Conservation (phyloP, 164 flowering plant species). For the Taxillus chinensis region DNA sequence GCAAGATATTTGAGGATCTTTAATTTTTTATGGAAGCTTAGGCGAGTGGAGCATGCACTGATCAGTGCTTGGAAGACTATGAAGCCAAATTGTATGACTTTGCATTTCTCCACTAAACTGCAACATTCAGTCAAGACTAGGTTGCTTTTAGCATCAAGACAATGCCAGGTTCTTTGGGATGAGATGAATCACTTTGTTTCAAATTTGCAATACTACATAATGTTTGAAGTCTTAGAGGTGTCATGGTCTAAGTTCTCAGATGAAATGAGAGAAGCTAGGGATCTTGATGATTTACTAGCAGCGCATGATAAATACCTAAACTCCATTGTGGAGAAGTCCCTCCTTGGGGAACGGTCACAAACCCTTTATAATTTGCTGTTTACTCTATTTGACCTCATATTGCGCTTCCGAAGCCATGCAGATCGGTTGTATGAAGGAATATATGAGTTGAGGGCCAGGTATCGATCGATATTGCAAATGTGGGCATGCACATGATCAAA, state of each 20-base stretch:
- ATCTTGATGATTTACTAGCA: constrained; percentile 87
- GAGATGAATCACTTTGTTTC: constrained; percentile 98
- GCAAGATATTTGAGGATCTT: constrained; percentile 75
- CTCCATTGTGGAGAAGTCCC: constrained; percentile 91
- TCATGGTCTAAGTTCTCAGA: constrained; percentile 83
- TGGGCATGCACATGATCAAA: too few species aligned
- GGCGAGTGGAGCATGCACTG: constrained; percentile 94
- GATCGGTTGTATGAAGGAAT: constrained; percentile 92
- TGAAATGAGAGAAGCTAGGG: constrained; percentile 86
- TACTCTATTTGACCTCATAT: constrained; percentile 74
- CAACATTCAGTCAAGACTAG: constrained; percentile 51
- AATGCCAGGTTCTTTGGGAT: constrained; percentile 95
- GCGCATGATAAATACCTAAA: constrained; percentile 94
- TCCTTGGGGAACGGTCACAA: constrained; percentile 85
- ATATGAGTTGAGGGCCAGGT: constrained; percentile 82
- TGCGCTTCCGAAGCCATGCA: constrained; percentile 79
- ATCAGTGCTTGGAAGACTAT: constrained; percentile 92
- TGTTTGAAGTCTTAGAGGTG: constrained; percentile 99
- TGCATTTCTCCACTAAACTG: constrained; percentile 53
- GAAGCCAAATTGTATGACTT: constrained; percentile 92
- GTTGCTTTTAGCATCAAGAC: constrained; percentile 60
- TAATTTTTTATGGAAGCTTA: constrained; percentile 95
- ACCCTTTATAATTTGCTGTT: constrained; percentile 66
- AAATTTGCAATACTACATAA: constrained; percentile 92
- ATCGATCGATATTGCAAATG: constrained; percentile 2